Percentiles rank a stretch among this genome's conserved stretches.
phyloP scores from a whole-genome alignment of 2,329 filamentous ascomycete species.

The Exserohilum rostratum region DNA sequence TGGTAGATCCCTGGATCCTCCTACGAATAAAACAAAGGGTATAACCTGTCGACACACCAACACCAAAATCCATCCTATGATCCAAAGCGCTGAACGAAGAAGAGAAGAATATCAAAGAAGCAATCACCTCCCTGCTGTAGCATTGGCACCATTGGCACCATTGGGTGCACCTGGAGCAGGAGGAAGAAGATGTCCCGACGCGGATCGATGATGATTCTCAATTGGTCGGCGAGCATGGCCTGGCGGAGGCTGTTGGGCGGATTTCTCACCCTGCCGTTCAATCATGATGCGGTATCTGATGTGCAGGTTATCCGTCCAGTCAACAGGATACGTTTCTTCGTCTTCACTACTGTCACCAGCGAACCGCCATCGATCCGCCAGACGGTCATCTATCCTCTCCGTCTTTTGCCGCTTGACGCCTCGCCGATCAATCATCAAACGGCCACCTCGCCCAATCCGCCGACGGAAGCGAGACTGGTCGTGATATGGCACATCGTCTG shows the following conservation, averaged over 20 bases:
- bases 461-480: conserved; percentile 74
- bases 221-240: conserved; percentile 37
- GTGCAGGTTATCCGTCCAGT: conserved; percentile 67
- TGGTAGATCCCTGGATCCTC: conserved; percentile 26
- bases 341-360: conserved; percentile 85
- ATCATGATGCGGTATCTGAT: conserved; percentile 63
- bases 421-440: conserved; percentile 86
- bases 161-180: conserved; percentile 35
- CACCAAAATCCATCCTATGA: conserved; percentile 24
- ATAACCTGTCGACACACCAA: conserved; percentile 36
- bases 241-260: conserved; percentile 32
- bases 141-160: conserved; percentile 8
- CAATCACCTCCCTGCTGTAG: conserved; percentile 17
- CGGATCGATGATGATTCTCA: conserved; percentile 46
- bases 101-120: conserved; percentile 16
- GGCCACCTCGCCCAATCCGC: conserved; percentile 81
- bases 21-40: conserved; percentile 39
- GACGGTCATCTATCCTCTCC: conserved; percentile 39
- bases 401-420: conserved; percentile 62
- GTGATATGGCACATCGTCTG: conserved; percentile 47
- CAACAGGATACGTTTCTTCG: conserved; percentile 73
- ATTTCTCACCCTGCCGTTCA: conserved; percentile 50
- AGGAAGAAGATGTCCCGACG: conserved; percentile 44
- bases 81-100: conserved; percentile 15
- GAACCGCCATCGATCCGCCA: conserved; percentile 71